Evolutionary conservation across 1,139 yeast genomes (phyloP), one percentile per base, ranked within the genome.

Genomic region (Pneumocystis murina): DNA sequence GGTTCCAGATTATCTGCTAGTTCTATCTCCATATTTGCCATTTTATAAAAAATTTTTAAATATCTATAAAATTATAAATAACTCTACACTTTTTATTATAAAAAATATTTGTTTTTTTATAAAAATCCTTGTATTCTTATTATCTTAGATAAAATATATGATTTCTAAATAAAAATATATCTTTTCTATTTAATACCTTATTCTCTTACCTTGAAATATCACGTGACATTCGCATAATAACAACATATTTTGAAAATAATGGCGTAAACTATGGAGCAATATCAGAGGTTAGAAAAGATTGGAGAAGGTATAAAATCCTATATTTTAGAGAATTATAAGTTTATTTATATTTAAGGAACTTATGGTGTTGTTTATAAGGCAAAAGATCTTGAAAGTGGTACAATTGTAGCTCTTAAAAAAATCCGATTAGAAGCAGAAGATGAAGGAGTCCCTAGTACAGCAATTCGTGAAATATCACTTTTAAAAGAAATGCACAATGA

Each of bases 341-440:
- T 91, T 65, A 97, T 97, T 59, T 97, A 91, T 75, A 20, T 58
- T 24, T 14, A 38, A 62, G 98, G 98, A 66, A 92, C 98, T 1
- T 92, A 92, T 78, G 98, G 98, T 64, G 92, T 97, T 6, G 98
- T 92, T 36, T 92, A 92, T 77, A 92, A 91, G 72, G 98, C 97
- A 12, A 80, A 96, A 66, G 92, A 92, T 74, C 60, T 58, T 40
- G 82, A 95, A 64, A 82, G 89, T 65, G 86, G 96, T 0, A 97
- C 97, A 5, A 80, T 89, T 63, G 98, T 92, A 33, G 98, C 98
- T 0, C 78, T 92, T 70, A 92, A 92, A 73, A 98, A 92, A 74
- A 94, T 92, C 74, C 89, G 86, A 70, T 79, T 92, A 68, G 99
- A 92, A 73, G 86, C 95, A 28, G 71, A 70, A 58, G 66, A 64